Conservation (phyloP, 1,284 basidiomycete genomes). For the Sphaerobolus stellatus region DNA sequence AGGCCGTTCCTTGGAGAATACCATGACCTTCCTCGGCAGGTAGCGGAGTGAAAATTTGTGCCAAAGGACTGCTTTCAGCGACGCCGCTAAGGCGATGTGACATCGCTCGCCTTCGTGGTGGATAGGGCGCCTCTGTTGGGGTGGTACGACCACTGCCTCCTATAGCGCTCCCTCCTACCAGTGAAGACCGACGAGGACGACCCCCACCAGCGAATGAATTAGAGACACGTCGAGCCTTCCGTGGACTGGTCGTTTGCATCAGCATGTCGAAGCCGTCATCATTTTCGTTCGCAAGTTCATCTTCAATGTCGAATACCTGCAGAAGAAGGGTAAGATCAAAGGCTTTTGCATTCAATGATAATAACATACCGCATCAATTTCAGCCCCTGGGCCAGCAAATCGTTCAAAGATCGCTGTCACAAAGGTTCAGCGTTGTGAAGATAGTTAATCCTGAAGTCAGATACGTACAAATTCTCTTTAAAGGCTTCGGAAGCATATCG, state of each 20-base stretch:
- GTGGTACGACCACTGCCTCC: background rate
- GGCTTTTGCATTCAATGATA: background rate
- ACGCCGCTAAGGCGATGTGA: slow-evolving; percentile 43
- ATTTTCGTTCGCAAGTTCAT: slow-evolving; percentile 46
- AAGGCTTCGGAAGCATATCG: slow-evolving; percentile 66
- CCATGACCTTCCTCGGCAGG: slow-evolving; percentile 44
- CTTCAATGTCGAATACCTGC: slow-evolving; percentile 82
- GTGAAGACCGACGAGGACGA: background rate
- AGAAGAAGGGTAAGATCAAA: background rate
- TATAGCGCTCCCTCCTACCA: no score
- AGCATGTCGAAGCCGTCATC: background rate
- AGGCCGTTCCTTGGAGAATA: slow-evolving; percentile 16
- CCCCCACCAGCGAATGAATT: slow-evolving; percentile 18
- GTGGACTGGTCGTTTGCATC: slow-evolving; percentile 14
- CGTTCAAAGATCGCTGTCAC: slow-evolving; percentile 75
- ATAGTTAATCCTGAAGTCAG: slow-evolving; percentile 7
- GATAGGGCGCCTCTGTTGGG: slow-evolving; percentile 24
- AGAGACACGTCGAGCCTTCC: slow-evolving; percentile 6
- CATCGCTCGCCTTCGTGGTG: slow-evolving; percentile 48
- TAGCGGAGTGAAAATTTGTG: slow-evolving; percentile 70
- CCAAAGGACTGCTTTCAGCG: slow-evolving; percentile 60
- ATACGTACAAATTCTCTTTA: slow-evolving; percentile 70
- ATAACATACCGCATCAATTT: slow-evolving; percentile 67
- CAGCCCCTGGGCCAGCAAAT: slow-evolving; percentile 66
- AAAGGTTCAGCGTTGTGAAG: slow-evolving; percentile 14